These are phyloP conservation scores for Circinella minor DNA, from an alignment of 371 early-diverging fungal species.

Conservation along the genomic window DNA sequence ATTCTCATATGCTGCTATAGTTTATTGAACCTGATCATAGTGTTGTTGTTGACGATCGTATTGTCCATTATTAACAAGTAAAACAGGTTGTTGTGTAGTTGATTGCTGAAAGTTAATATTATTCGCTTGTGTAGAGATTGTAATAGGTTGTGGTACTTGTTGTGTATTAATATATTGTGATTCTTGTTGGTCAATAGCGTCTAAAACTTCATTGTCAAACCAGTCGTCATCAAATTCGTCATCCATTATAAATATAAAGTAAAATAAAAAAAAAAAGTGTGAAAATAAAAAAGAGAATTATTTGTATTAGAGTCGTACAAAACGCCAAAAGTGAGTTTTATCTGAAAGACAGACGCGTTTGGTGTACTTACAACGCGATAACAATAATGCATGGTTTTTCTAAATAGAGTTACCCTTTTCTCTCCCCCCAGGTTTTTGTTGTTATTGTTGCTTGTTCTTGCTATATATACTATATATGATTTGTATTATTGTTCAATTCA, in stretches of 20 bases:
- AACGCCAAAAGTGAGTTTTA: too few species aligned
- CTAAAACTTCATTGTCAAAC: conserved; percentile 5
- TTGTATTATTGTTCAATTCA: too few species aligned
- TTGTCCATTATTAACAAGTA: background rate
- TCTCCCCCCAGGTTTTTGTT: too few species aligned
- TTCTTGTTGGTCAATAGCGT: conserved; percentile 16
- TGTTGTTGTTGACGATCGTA: background rate
- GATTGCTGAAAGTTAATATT: too few species aligned
- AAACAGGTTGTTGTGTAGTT: background rate
- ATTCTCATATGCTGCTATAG: background rate
- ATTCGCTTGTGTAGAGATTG: background rate
- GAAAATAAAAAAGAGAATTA: background rate
- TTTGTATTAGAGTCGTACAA: background rate
- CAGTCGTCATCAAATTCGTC: conserved; percentile 16
- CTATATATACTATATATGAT: too few species aligned
- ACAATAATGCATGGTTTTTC: too few species aligned
- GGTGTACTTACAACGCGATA: too few species aligned
- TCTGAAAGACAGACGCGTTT: too few species aligned
- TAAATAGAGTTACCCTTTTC: too few species aligned
- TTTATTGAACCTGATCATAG: background rate
- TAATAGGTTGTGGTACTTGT: conserved; percentile 8
- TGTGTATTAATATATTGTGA: conserved; percentile 14
- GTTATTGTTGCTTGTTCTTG: too few species aligned
- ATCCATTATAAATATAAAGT: background rate
- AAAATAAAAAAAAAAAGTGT: background rate